Base-by-base conservation (phyloP, 2,329 filamentous ascomycete genomes). In the Sclerotinia minor region DNA sequence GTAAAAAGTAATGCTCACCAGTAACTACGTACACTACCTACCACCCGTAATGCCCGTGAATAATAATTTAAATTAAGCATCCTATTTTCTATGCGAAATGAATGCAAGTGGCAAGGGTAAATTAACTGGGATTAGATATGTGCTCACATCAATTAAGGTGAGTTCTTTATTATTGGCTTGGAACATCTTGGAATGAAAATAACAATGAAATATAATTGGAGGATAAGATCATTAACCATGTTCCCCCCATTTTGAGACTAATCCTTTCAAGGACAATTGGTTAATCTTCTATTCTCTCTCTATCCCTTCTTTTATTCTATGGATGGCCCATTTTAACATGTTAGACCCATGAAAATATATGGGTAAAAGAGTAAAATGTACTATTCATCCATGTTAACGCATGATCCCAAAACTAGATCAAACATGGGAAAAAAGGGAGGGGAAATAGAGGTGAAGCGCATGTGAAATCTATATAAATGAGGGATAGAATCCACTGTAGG, bases 241-340 rank as follows among this genome's bases (percentile, higher is more conserved):
- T 38, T 8, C 19, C 13, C 5, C 44, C 5, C 50, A 26, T 41
- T 13, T 2, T 2, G 5, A 4, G 15, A 1, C 61, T 55, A 64
- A 55, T 9, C 49, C 13, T 3, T 3, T 45, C 2, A 55, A 47
- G 61, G 61, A n/a, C 32, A 29, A 24, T 64, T 19, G 61, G 61
- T 17, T 45, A n/a, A 19, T 64, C 24, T 45, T 55, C 49, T 19
- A 17, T 64, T 54, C 26, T 55, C 61, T 24, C 41, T 55, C 61
- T 24, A 29, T 55, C 35, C 61, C 61, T 64, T 64, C 61, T 64
- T 64, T 64, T 11, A 53, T 64, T 64, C 61, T 26, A 60, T 60
- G 41, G 26, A 32, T 26, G n/a, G 32, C 41, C 57, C 35, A 45
- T 64, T 41, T 60, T 60, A 64, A 44, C 32, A 64, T 64, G 47